Conservation (phyloP, 176 grass and related monocot genomes). For the Ensete ventricosum region DNA sequence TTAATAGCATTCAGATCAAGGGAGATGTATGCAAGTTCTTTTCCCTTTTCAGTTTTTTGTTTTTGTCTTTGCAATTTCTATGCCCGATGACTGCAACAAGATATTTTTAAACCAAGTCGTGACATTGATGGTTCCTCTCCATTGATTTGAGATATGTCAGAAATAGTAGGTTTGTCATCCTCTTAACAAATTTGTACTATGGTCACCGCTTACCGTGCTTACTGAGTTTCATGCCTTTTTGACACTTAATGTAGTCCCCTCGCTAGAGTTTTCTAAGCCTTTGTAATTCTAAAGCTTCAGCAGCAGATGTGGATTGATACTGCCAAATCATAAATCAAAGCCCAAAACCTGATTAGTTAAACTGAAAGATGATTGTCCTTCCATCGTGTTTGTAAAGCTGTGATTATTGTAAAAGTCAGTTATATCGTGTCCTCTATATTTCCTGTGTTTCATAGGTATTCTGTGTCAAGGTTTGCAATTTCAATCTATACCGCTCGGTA, state of each 20-base stretch:
- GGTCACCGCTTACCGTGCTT: too few relatives aligned
- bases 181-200: neutral
- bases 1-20: constrained; percentile 90
- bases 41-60: constrained; percentile 20
- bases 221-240: neutral
- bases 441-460: neutral
- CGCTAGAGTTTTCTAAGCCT: neutral
- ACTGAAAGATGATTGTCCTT: neutral
- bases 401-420: neutral
- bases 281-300: neutral
- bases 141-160: neutral
- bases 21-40: constrained; percentile 64
- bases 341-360: neutral
- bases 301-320: too few relatives aligned
- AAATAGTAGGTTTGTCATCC: neutral
- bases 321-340: too few relatives aligned
- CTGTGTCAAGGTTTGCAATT: too few relatives aligned
- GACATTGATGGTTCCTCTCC: neutral
- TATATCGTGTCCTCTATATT: neutral
- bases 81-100: too few relatives aligned
- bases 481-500: too few relatives aligned
- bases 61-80: constrained; percentile 7
- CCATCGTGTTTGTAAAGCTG: neutral
- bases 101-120: neutral
- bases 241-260: neutral